Conservation (phyloP, 2,329 filamentous ascomycete species). For the Apiospora malaysiana region DNA sequence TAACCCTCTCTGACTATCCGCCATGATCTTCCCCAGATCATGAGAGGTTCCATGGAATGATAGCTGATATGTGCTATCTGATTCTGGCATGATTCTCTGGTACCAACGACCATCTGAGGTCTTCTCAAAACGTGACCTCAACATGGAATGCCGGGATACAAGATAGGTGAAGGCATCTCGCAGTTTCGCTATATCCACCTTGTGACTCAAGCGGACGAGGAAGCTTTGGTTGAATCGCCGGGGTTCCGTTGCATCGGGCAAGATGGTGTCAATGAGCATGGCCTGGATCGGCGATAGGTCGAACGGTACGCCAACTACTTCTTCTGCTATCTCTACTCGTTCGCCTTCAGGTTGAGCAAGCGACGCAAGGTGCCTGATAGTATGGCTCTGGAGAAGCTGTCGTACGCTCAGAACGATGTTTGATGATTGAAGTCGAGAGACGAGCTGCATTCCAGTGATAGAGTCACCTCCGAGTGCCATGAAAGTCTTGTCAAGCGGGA, state of each 20-base stretch:
- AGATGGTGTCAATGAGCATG: neutral
- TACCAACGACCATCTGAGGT: neutral
- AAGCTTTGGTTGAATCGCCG: slow-evolving; percentile 3
- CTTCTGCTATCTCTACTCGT: neutral
- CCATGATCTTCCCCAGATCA: neutral
- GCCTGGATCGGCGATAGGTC: slow-evolving; percentile 1
- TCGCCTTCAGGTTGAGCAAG: neutral
- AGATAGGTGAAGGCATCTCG: neutral
- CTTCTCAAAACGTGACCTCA: neutral
- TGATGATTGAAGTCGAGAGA: slow-evolving; percentile 42
- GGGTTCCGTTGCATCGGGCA: neutral
- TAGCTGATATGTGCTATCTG: neutral
- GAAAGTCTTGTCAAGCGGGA: slow-evolving; percentile 62
- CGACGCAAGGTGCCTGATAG: neutral
- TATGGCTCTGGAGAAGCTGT: slow-evolving; percentile 3
- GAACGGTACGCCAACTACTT: neutral
- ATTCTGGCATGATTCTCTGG: neutral
- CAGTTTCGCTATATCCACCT: neutral
- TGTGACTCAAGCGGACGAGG: neutral
- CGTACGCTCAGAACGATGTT: slow-evolving; percentile 23
- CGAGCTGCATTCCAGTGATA: slow-evolving; percentile 65
- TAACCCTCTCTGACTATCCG: neutral
- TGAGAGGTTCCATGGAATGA: neutral
- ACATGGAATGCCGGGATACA: neutral
- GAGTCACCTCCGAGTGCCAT: slow-evolving; percentile 67